Base-by-base conservation (phyloP, 352 stramenopile genomes). In the Thalassiosira pacifica region DNA sequence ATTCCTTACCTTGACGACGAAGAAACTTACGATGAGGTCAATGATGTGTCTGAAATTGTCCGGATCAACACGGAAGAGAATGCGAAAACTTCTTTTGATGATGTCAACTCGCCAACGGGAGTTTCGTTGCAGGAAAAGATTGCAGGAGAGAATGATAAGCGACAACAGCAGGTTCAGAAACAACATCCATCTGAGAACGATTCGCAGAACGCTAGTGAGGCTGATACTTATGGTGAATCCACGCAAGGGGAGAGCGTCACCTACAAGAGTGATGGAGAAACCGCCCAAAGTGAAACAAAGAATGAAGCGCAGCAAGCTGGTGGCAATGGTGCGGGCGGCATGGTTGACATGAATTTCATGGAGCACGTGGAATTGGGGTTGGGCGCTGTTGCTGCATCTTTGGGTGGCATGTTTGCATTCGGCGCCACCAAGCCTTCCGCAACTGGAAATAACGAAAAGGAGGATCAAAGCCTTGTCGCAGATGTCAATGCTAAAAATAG, bases 171-270 rank as follows among this genome's bases (percentile, higher is more conserved):
- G 34, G 34, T 42, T 42, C 34, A 42, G 34, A 42, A 42, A 42
- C 29, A 18, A 34, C 5, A 8, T 37, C 26, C 9, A 19, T 22
- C 29, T 37, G 42, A 48, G 8, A 72, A 60, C 60, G 45, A 68
- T 32, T 22, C 68, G 34, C 55, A 83, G 18, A 48, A 13, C 16
- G 48, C 19, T 34, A 77, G 69, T 45, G 70, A 78, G 24, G 37
- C 29, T 16, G 32, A 82, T 34, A 86, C 79, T 0, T 77, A 77
- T 26, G 79, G 64, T 5, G 79, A 86, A 31, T 86, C 79, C 0
- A 86, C 78, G 24, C 29, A 67, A 37, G 72, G 29, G 5, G 72
- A 77, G 9, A 78, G 71, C 37, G 63, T 70, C 37, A 86, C 71
- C 18, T 82, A 78, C 53, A 86, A 86, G 66, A 82, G 65, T 29